Base-by-base conservation (phyloP, 1,139 yeast species). In the Yamadazyma aaseri region DNA sequence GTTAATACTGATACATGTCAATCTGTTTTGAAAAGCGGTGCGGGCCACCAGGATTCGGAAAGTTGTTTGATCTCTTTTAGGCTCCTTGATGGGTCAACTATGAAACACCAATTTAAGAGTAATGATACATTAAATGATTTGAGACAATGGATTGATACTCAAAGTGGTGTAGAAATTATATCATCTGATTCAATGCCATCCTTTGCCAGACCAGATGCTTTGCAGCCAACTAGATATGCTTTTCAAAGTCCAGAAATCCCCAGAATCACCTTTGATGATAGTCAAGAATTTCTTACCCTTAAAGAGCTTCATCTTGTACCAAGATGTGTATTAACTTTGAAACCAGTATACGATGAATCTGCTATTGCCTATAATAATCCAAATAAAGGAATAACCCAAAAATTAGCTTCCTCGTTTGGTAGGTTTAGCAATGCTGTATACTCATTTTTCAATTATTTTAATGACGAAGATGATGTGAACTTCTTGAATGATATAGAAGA, bases 251-350 rank as follows among this genome's bases (percentile, higher is more conserved):
- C 74, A 1, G 50, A 50, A 6, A 45, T 65, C 5, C 71, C 71
- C 3, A 48, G 73, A 17, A 46, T 50, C 9, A 63, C 72, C 0
- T 67, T 50, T 40, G 60, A 71, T 2, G 76, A 71, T 10, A 63
- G 69, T 6, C 82, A 81, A 34, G 89, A 82, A 49, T 63, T 67
- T 36, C 52, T 52, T 32, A 55, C 74, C 3, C 60, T 84, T 28
- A 51, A 47, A 16, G 68, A 63, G 4, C 60, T 84, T 32, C 76
- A 70, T 6, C 60, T 84, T 36, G 60, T 71, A 10, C 92, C 94
- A 1, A 64, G 90, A 34, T 78, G 87, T 10, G 85, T 81, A 0
- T 56, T 84, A 30, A 76, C 81, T 24, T 61, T 84, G 41, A 79
- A 80, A 47, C 86, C 86, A 27, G 53, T 63, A 7, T 69, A 57